A percentile compares a stretch with the other conserved stretches of the same genome.
These are phyloP conservation scores for Amanita molliuscula DNA, from an alignment of 768 basidiomycete species.

Conservation along the genomic window DNA sequence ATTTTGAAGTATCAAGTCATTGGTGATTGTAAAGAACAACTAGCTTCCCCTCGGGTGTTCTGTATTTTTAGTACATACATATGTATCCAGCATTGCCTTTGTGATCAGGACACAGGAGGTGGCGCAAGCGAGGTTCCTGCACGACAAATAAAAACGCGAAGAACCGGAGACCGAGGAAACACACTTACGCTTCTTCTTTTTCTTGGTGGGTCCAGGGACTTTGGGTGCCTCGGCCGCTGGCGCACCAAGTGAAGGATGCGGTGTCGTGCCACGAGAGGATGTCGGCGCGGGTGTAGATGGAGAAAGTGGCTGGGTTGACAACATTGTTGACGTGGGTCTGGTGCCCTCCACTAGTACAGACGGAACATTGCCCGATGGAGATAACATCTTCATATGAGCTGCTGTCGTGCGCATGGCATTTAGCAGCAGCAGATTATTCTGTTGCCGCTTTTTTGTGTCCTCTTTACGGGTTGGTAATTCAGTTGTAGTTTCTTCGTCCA, in stretches of 20 bases:
- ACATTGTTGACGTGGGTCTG: conserved; percentile 20
- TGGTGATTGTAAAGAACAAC: not conserved
- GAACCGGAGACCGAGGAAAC: not conserved
- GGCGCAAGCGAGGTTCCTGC: conserved; percentile 28
- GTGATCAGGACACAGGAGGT: conserved; percentile 19
- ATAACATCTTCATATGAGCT: conserved; percentile 30
- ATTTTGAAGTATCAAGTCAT: not conserved
- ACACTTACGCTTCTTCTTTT: conserved; percentile 67
- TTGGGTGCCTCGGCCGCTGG: not conserved
- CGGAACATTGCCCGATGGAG: conserved; percentile 28
- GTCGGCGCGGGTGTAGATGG: conserved; percentile 32
- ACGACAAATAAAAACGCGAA: conserved; percentile 4
- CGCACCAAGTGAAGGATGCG: not conserved
- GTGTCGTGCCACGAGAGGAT: conserved; percentile 17
- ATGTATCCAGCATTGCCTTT: not conserved
- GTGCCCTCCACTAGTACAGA: conserved; percentile 14
- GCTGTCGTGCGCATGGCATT: conserved; percentile 79
- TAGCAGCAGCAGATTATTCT: conserved; percentile 58
- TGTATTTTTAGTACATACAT: not conserved
- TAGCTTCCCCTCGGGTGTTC: not conserved
- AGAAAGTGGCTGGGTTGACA: conserved; percentile 21
- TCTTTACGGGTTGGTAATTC: conserved; percentile 22
- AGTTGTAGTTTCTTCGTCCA: conserved; percentile 13
- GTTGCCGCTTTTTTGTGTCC: conserved; percentile 31
- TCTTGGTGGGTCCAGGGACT: conserved; percentile 40